A percentile compares a stretch with the other conserved stretches of the same genome.
Conservation (phyloP, 2,329 filamentous ascomycete genomes). For the Exophiala phaeomuriformis region DNA sequence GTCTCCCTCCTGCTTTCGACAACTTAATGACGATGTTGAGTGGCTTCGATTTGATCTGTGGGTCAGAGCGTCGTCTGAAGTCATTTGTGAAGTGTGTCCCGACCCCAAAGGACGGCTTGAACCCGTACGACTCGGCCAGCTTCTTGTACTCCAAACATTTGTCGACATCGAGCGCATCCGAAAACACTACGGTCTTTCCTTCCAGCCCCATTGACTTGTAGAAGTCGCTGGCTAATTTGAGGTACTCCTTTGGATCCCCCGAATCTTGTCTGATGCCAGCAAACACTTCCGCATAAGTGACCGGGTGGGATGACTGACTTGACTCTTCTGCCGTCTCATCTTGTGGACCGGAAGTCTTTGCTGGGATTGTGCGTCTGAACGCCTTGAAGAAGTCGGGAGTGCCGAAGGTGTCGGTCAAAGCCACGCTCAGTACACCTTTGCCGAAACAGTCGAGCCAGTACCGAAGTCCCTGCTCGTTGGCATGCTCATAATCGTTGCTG, state of each 20-base stretch:
- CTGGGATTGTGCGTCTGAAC: constrained; percentile 62
- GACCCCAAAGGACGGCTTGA: constrained; percentile 84
- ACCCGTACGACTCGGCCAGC: constrained; percentile 69
- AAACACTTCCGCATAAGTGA: constrained; percentile 73
- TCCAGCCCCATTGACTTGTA: constrained; percentile 69
- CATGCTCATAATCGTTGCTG: constrained; percentile 71
- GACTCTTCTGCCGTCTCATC: constrained; percentile 35
- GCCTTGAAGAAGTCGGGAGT: constrained; percentile 80
- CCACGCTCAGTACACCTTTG: constrained; percentile 73
- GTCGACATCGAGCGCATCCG: constrained; percentile 87
- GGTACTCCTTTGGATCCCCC: constrained; percentile 72
- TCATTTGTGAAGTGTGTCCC: constrained; percentile 96
- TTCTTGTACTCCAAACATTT: constrained; percentile 84
- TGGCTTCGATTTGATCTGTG: constrained; percentile 72
- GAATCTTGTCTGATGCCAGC: constrained; percentile 84
- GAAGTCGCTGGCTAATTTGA: constrained; percentile 70
- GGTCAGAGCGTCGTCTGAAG: constrained; percentile 61
- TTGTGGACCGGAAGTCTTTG: constrained; percentile 36
- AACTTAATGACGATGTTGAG: constrained; percentile 98
- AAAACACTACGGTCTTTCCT: constrained; percentile 88
- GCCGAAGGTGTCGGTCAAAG: constrained; percentile 92
- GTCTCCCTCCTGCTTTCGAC: constrained; percentile 69
- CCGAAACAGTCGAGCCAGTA: constrained; percentile 94
- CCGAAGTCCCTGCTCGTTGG: constrained; percentile 73
- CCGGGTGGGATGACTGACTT: constrained; percentile 33